These are phyloP conservation scores for Apocynum venetum DNA, from an alignment of 257 asterid genomes.

Conservation along the genomic window DNA sequence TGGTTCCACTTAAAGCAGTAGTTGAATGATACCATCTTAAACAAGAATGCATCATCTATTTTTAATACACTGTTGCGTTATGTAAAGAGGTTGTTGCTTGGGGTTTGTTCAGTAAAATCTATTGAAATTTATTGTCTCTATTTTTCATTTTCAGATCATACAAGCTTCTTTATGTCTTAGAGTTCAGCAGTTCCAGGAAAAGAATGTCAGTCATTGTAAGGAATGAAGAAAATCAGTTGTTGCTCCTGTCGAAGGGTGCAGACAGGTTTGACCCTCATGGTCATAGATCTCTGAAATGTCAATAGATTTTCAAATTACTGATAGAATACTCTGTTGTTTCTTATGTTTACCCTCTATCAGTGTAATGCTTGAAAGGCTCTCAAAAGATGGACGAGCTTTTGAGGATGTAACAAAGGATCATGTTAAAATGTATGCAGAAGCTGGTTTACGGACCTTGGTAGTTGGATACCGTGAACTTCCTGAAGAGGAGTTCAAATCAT, in stretches of 20 bases:
- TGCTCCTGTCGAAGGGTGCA: constrained; percentile 93
- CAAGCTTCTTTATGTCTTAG: constrained; percentile 74
- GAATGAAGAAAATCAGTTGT: constrained; percentile 59
- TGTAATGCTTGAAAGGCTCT: constrained; percentile 78
- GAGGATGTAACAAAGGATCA: constrained; percentile 60
- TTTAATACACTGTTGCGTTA: background rate
- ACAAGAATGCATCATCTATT: background rate
- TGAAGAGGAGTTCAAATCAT: constrained; percentile 59
- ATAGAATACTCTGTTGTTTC: constrained; percentile 4
- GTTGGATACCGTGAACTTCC: constrained; percentile 78
- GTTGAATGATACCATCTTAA: background rate
- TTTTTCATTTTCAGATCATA: constrained; percentile 55
- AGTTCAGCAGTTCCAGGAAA: constrained; percentile 91
- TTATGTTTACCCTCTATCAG: constrained; percentile 36
- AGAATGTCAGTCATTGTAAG: constrained; percentile 92
- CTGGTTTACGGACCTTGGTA: constrained; percentile 85
- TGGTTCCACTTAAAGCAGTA: background rate
- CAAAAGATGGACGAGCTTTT: constrained; percentile 39
- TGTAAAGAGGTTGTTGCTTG: background rate
- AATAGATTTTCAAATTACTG: constrained; percentile 6
- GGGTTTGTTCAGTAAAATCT: background rate
- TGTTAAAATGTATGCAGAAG: constrained; percentile 73
- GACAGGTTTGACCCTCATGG: constrained; percentile 58
- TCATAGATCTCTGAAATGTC: background rate
- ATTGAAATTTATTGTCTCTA: background rate